phyloP scores from a whole-genome alignment of 2,329 filamentous ascomycete genomes.

The Hortaea werneckii region DNA sequence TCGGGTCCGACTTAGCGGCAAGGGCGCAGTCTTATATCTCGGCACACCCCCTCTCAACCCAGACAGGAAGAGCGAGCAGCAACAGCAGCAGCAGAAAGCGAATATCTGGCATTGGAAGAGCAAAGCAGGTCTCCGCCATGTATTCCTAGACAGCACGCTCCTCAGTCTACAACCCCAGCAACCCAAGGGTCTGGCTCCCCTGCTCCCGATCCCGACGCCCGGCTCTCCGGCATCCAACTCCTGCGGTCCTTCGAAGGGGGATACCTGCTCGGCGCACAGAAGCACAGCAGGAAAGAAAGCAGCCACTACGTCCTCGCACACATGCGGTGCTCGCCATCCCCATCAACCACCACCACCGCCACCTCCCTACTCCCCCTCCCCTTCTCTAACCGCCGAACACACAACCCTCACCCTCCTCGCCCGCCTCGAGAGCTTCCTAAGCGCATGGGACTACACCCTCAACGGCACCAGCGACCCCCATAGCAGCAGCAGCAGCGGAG shows the following conservation, averaged over 20 bases:
- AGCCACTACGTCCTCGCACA: slow-evolving; percentile 22
- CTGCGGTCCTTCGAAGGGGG: slow-evolving; percentile 19
- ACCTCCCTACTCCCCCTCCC: background rate
- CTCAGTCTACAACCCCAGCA: slow-evolving; percentile 5
- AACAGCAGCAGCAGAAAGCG: slow-evolving; percentile 1
- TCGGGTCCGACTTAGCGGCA: slow-evolving; percentile 23
- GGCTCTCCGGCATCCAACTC: slow-evolving; percentile 22
- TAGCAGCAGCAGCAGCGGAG: slow-evolving; percentile 10
- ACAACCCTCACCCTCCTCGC: slow-evolving; percentile 17
- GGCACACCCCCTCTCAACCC: slow-evolving; percentile 15
- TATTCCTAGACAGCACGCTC: slow-evolving; percentile 21
- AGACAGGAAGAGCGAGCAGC: background rate
- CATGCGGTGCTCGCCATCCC: slow-evolving; percentile 12
- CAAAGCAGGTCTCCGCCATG: slow-evolving; percentile 20
- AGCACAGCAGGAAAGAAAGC: slow-evolving; percentile 19
- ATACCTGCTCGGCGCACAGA: slow-evolving; percentile 22
- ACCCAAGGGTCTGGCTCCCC: background rate
- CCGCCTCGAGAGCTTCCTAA: slow-evolving; percentile 21
- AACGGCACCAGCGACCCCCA: slow-evolving; percentile 13
- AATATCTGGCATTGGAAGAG: slow-evolving; percentile 24
- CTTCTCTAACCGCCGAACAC: slow-evolving; percentile 11
- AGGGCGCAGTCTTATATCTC: slow-evolving; percentile 25
- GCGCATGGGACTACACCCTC: slow-evolving; percentile 18
- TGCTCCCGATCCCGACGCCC: slow-evolving; percentile 4
- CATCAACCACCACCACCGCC: background rate